A percentile compares a stretch with the other conserved stretches of the same genome.
phyloP scores from a whole-genome alignment of 139 green algal genomes.

The Tetradesmus obliquus region DNA sequence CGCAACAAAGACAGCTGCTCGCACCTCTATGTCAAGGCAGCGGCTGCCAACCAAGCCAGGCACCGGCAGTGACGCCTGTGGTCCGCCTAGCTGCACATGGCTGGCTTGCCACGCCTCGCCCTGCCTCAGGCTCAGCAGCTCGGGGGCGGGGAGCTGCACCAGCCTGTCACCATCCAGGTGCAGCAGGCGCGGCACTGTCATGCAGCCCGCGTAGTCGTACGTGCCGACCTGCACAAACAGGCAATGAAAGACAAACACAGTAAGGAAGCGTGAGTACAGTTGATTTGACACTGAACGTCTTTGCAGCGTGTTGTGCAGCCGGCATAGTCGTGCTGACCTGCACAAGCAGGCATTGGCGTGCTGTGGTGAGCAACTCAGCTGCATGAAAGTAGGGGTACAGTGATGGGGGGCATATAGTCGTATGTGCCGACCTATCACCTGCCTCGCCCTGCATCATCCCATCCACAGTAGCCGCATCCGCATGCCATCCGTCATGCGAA shows the following conservation, averaged over 20 bases:
- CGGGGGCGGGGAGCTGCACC: constrained; percentile 51
- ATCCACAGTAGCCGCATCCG: no score
- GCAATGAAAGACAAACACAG: not conserved
- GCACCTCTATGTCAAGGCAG: constrained; percentile 56
- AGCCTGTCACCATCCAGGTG: constrained; percentile 53
- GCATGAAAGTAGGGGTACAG: no score
- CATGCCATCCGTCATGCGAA: no score
- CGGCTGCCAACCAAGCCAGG: constrained; percentile 39
- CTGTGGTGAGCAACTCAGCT: no score
- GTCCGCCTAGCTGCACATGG: constrained; percentile 21
- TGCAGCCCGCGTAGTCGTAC: constrained; percentile 89
- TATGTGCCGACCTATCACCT: no score
- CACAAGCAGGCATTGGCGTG: no score
- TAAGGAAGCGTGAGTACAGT: no score
- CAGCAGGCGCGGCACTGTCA: constrained; percentile 81
- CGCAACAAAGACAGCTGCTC: not conserved
- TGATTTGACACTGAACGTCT: no score
- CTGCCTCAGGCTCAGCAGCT: constrained; percentile 49
- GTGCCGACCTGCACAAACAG: constrained; percentile 37
- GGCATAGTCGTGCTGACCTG: no score
- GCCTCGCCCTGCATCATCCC: no score
- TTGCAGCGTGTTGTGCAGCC: no score
- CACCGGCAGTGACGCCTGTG: constrained; percentile 37
- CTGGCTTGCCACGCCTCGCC: constrained; percentile 32
- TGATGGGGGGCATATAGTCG: no score